Percentiles rank a stretch among this genome's conserved stretches.
These are phyloP conservation scores for Paulownia fortunei DNA, from an alignment of 257 asterid species.

Conservation along the genomic window DNA sequence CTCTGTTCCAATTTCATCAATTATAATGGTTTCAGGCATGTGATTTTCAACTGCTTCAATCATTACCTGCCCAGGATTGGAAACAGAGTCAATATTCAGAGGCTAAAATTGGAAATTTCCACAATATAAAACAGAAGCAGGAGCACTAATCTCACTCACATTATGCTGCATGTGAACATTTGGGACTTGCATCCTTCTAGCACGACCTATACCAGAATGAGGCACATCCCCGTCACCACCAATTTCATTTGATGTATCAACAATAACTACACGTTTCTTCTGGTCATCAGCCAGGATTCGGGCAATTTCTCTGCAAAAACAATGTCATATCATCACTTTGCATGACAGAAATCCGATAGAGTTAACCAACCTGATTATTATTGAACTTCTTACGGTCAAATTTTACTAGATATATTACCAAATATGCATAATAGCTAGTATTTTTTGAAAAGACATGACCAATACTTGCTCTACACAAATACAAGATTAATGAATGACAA, in stretches of 20 bases:
- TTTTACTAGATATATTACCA: neutral
- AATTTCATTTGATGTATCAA: conserved; percentile 96
- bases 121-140: neutral
- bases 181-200: conserved; percentile 99
- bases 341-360: neutral
- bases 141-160: conserved; percentile 51
- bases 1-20: conserved; percentile 97
- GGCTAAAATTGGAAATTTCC: conserved; percentile 1
- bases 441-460: neutral
- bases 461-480: neutral
- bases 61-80: conserved; percentile 70
- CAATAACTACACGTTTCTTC: conserved; percentile 89
- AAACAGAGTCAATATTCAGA: conserved; percentile 24
- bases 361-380: neutral
- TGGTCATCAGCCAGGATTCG: conserved; percentile 93
- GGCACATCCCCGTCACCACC: conserved; percentile 99
- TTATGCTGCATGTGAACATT: conserved; percentile 95
- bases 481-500: conserved; percentile 8
- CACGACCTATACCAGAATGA: conserved; percentile 96
- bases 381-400: neutral
- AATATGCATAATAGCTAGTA: neutral
- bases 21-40: conserved; percentile 95
- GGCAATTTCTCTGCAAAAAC: conserved; percentile 80
- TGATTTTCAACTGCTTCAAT: conserved; percentile 99
- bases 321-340: conserved; percentile 12